Base-by-base conservation (phyloP, 148 eudicot genomes). In the Diospyros kaki region DNA sequence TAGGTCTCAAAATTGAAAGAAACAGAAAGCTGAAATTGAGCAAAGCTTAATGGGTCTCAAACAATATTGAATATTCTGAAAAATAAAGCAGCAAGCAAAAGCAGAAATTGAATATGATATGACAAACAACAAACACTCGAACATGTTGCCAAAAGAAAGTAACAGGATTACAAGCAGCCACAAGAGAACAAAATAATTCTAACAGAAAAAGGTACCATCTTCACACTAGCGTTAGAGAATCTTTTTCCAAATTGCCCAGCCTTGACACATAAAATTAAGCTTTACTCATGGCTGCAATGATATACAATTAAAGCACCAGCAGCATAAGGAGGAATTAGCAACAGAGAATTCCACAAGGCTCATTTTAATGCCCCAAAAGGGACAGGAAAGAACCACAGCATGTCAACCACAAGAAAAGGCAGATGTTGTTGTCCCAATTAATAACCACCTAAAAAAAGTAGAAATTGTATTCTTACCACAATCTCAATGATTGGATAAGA, bases 221-320 rank as follows among this genome's bases (percentile, higher is more conserved):
- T n/a, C 74, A 1, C 12, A n/a, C 55, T 72, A 55, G 15, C 53
- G 15, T 42, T 1, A 13, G 2, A 4, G 42, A 64, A 62, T 11
- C 9, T 9, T 62, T 38, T 40, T 43, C 43, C 9, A 9, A 62
- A 62, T 9, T 62, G 66, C 3, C 45, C 9, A 13, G 43, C 28
- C 28, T 28, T 28, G 0, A 28, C 28, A 0, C 28, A 28, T 40
- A 39, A 63, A 63, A 63, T 11, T 63, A 41, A 39, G 46, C 66
- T 63, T 55, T 53, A 44, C 13, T 41, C 58, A 9, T 42, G 51
- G 41, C 9, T 72, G 2, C 74, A 43, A 72, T 11, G 4, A 72
- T 72, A 50, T 58, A 53, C 53, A 59, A 38, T 72, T 43, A 17
- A 59, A 11, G 55, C 65, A 45, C 55, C 65, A 60, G 44, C 61